Evolutionary conservation across 2,329 filamentous ascomycete species (phyloP), one percentile per base, ranked within the genome.

Genomic region (Ophiostoma pallidulum): DNA sequence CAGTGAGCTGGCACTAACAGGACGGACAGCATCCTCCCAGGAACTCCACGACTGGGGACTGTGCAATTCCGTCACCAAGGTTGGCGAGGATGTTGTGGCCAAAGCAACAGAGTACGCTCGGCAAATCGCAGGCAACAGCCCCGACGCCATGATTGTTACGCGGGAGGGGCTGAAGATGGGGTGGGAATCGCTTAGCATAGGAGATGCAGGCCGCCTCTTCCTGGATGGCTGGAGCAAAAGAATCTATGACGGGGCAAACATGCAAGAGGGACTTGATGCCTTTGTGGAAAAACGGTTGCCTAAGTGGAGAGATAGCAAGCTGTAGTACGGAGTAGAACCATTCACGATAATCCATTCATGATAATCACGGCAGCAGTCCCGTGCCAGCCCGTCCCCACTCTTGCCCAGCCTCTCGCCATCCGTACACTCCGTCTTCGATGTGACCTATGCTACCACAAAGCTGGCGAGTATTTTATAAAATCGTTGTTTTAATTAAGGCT

Each of bases 131-230:
- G 51, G 52, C 2, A 44, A 62, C 36, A 62, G 62, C 46, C 62
- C 62, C 0, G 63, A 66, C 53, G 60, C 60, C 45, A 57, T 63
- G 18, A 58, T 64, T 44, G 59, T 64, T 24, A 62, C 59, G 16
- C 46, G 64, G 13, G 46, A 59, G 19, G 62, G 57, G 1, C 60
- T 62, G 2, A 52, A 62, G 18, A 59, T 64, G 49, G 64, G 56
- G 1, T 65, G 63, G 62, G 63, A 65, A 51, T 61, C 59, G 4
- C n/a, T n/a, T n/a, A n/a, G n/a, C n/a, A n/a, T n/a, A n/a, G n/a
- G n/a, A n/a, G 61, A 59, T 2, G 55, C 63, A 13, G 62, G 60
- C 32, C 49, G 60, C 44, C 60, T 60, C 3, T 66, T 63, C 31
- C 58, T 64, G 60, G 54, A 61, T 28, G 59, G 59, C 4, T 61